Evolutionary conservation across 2,329 filamentous ascomycete genomes (phyloP).

Genomic region (Alternaria angustiovoidea): DNA sequence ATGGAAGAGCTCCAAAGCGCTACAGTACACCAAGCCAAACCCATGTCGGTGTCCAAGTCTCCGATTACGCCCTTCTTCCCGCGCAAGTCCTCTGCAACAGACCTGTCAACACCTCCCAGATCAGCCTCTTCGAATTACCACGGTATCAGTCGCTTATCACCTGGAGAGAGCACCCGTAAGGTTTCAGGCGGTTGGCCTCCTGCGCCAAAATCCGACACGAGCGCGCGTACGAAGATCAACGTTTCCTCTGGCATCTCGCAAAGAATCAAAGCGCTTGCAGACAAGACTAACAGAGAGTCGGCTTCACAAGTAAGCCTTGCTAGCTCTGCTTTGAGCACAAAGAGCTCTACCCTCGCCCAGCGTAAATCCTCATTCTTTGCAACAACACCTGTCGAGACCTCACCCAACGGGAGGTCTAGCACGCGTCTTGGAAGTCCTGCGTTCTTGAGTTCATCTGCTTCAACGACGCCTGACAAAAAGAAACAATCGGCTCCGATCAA

Average conservation of each 20-base stretch:
- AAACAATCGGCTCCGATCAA: constrained; percentile 31
- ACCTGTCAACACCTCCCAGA: constrained; percentile 34
- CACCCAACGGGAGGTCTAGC: constrained; percentile 34
- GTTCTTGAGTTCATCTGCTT: constrained; percentile 35
- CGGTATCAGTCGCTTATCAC: constrained; percentile 32
- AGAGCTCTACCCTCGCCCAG: constrained; percentile 44
- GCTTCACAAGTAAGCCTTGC: constrained; percentile 33
- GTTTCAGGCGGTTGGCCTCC: constrained; percentile 45
- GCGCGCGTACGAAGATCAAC: constrained; percentile 73
- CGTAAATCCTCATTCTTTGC: constrained; percentile 52
- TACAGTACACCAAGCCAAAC: constrained; percentile 82
- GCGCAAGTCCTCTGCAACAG: constrained; percentile 38
- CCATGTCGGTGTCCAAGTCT: constrained; percentile 76
- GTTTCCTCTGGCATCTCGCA: constrained; percentile 92
- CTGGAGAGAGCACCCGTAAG: constrained; percentile 40
- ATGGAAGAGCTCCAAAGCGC: constrained; percentile 87
- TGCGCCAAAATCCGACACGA: constrained; percentile 36
- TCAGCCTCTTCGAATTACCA: constrained; percentile 51
- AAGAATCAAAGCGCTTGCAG: constrained; percentile 91
- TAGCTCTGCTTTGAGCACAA: constrained; percentile 34
- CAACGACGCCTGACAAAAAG: constrained; percentile 41
- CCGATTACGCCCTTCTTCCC: constrained; percentile 74
- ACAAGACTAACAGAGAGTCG: constrained; percentile 66
- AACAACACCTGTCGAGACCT: constrained; percentile 41
- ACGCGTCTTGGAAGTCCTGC: constrained; percentile 43